Evolutionary conservation across 495 filamentous ascomycete species (phyloP).

Genomic region (Penicillium angulare): DNA sequence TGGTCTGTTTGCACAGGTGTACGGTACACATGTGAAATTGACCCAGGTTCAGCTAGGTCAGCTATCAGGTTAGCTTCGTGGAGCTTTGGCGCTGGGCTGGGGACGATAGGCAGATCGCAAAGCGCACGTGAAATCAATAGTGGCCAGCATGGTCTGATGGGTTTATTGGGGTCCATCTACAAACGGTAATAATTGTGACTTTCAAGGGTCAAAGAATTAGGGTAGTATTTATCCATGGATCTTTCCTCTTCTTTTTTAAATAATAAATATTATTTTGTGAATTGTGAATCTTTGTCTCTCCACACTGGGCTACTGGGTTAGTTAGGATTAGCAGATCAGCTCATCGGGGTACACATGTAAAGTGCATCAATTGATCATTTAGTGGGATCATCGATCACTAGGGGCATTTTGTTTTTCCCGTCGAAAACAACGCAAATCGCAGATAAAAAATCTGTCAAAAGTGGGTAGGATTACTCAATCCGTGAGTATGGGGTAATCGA

Average conservation of each 20-base stretch:
- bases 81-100: not conserved
- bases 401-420: slow-evolving; percentile 6
- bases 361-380: too few species aligned
- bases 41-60: not conserved
- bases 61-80: slow-evolving; percentile 5
- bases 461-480: slow-evolving; percentile 13
- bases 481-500: slow-evolving; percentile 22
- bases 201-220: too few species aligned
- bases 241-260: too few species aligned
- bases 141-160: slow-evolving; percentile 6
- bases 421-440: not conserved
- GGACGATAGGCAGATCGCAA: not conserved
- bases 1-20: too few species aligned
- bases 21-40: not conserved
- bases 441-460: not conserved
- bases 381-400: slow-evolving; percentile 1
- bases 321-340: not conserved
- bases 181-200: not conserved
- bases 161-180: not conserved
- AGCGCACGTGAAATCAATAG: slow-evolving; percentile 17
- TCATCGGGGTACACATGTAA: not conserved
- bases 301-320: too few species aligned
- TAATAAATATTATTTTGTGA: too few species aligned
- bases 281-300: too few species aligned
- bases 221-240: too few species aligned